Evolutionary conservation across 2,329 filamentous ascomycete genomes (phyloP).

Genomic region (Ophiostoma pallidulum): DNA sequence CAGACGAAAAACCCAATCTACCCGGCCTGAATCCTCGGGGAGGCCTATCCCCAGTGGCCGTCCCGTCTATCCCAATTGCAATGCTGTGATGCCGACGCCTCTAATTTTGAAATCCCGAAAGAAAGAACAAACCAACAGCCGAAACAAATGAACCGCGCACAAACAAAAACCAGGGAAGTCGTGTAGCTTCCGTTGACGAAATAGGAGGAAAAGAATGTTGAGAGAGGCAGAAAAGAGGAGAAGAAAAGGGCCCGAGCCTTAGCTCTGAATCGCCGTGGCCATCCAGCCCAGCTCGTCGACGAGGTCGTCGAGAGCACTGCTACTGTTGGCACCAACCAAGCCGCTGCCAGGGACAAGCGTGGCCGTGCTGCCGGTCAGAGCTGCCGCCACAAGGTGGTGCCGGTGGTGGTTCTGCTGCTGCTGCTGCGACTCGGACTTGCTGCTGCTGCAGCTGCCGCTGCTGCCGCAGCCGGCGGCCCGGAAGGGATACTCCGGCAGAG

Average conservation of each 20-base stretch:
- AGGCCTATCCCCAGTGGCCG: no score
- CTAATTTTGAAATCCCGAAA: no score
- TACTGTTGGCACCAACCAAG: constrained; percentile 20
- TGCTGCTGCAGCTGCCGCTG: constrained; percentile 8
- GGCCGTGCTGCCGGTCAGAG: constrained; percentile 20
- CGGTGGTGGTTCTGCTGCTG: constrained; percentile 15
- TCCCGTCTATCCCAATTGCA: no score
- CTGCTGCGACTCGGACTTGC: not conserved
- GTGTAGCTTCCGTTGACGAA: no score
- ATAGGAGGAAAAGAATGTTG: not conserved
- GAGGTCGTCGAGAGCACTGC: constrained; percentile 23
- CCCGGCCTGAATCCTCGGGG: no score
- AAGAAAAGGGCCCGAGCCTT: not conserved
- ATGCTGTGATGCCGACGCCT: no score
- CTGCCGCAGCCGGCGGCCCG: not conserved
- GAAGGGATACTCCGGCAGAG: not conserved
- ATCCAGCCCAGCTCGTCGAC: constrained; percentile 43
- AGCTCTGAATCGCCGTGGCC: constrained; percentile 34
- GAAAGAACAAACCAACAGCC: no score
- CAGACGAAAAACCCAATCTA: not conserved
- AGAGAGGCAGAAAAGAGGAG: not conserved
- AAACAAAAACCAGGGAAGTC: no score
- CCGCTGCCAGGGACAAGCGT: constrained; percentile 22
- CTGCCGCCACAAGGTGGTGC: constrained; percentile 20
- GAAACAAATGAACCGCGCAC: no score